Evolutionary conservation across 768 basidiomycete species (phyloP).

Genomic region (Podaxis rugospora): DNA sequence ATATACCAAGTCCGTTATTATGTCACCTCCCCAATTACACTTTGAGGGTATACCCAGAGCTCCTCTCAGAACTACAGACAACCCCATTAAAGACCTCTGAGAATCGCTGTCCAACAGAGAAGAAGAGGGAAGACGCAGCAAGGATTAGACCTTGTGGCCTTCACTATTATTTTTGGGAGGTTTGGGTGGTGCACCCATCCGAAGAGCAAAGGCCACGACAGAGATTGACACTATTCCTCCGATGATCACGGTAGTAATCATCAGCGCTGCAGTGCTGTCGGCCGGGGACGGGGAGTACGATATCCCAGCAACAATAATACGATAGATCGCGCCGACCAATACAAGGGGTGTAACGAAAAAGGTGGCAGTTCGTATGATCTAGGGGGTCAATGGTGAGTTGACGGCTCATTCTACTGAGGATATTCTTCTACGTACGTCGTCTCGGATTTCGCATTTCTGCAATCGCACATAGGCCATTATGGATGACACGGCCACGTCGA

Average conservation of each 20-base stretch:
- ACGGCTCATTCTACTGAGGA: not conserved
- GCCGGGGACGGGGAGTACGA: not conserved
- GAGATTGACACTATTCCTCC: not conserved
- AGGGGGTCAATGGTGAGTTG: not conserved
- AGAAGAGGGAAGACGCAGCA: too few relatives aligned
- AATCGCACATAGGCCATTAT: not conserved
- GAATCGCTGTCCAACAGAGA: too few relatives aligned
- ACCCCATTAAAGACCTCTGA: too few relatives aligned
- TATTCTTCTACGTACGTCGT: not conserved
- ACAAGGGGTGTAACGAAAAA: constrained; percentile 1
- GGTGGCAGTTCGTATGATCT: not conserved
- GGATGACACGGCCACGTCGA: not conserved
- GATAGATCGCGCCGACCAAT: not conserved
- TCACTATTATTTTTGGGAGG: not conserved
- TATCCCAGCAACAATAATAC: not conserved
- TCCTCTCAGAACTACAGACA: too few relatives aligned
- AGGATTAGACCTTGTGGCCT: too few relatives aligned
- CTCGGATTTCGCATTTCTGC: not conserved
- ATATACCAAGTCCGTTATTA: too few relatives aligned
- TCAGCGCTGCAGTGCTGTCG: not conserved
- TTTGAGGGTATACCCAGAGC: too few relatives aligned
- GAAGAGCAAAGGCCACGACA: not conserved
- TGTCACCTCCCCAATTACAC: too few relatives aligned
- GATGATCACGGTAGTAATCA: not conserved
- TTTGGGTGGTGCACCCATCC: constrained; percentile 4